Conservation (phyloP, 345 rosid species). For the Salix purpurea region DNA sequence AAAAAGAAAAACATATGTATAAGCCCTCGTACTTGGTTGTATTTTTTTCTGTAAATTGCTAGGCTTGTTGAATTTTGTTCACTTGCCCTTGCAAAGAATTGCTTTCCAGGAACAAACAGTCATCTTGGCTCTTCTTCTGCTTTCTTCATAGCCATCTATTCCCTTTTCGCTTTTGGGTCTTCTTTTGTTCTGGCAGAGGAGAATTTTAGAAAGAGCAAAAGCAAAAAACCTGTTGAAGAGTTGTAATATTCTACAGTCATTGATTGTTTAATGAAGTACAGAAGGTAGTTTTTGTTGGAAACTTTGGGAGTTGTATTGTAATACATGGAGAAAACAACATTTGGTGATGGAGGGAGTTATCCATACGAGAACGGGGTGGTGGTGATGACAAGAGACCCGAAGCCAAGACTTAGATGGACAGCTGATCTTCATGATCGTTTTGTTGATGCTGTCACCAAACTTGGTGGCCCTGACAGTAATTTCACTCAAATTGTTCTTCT, state of each 20-base stretch:
- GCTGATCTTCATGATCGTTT: constrained; percentile 63
- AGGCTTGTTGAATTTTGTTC: not conserved
- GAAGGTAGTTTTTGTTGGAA: not conserved
- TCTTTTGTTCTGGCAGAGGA: not conserved
- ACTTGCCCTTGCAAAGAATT: not conserved
- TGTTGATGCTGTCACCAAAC: constrained; percentile 63
- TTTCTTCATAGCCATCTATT: not conserved
- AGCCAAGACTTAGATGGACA: constrained; percentile 74
- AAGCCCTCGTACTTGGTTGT: not conserved
- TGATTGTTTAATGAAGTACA: not conserved
- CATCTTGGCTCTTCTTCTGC: not conserved
- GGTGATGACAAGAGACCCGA: constrained; percentile 86
- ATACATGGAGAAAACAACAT: constrained; percentile 43
- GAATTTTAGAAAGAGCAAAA: not conserved
- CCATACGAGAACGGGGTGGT: constrained; percentile 55
- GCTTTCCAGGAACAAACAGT: not conserved
- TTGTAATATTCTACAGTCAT: not conserved
- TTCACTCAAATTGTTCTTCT: not conserved
- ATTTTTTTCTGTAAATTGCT: not conserved
- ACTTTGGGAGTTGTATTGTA: not conserved
- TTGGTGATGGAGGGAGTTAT: constrained; percentile 26
- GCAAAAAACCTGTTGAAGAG: not conserved
- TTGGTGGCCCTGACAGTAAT: constrained; percentile 70
- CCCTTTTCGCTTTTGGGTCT: not conserved
- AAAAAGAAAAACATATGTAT: not conserved